These are phyloP conservation scores for Ilex aquifolium DNA, from an alignment of 257 asterid genomes.

Conservation along the genomic window DNA sequence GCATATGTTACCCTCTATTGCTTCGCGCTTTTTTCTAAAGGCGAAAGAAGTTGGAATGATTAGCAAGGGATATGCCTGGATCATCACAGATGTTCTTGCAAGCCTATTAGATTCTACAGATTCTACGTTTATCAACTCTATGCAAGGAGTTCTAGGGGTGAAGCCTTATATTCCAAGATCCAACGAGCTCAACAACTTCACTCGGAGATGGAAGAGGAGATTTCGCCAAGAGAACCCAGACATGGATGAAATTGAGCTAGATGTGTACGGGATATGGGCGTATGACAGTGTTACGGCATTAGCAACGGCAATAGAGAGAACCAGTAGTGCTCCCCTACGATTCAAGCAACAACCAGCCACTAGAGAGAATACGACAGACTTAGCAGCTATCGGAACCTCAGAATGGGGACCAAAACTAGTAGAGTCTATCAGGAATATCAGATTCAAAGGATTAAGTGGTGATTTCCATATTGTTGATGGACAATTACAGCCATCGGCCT, in stretches of 20 bases:
- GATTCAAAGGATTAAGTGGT: constrained; percentile 37
- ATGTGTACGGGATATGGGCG: constrained; percentile 34
- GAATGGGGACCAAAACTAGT: constrained; percentile 25
- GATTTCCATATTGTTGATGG: constrained; percentile 20
- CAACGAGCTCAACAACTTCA: constrained; percentile 7
- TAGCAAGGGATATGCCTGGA: constrained; percentile 42
- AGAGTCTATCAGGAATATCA: constrained; percentile 18
- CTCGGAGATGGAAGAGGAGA: constrained; percentile 13
- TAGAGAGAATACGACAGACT: constrained; percentile 6
- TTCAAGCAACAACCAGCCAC: background rate
- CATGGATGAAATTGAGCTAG: constrained; percentile 12
- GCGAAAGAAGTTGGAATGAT: constrained; percentile 39
- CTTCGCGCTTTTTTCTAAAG: constrained; percentile 19
- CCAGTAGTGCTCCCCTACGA: background rate
- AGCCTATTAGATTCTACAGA: constrained; percentile 19
- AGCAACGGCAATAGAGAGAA: constrained; percentile 40
- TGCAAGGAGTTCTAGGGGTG: constrained; percentile 50
- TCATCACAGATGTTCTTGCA: constrained; percentile 23
- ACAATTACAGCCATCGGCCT: constrained; percentile 23
- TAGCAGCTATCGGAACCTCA: constrained; percentile 7
- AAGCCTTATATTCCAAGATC: constrained; percentile 27
- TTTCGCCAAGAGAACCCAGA: constrained; percentile 10
- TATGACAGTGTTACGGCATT: constrained; percentile 47
- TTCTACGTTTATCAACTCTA: constrained; percentile 15
- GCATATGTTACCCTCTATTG: constrained; percentile 23